Conservation (phyloP, 768 basidiomycete species). For the Trametes cingulata region DNA sequence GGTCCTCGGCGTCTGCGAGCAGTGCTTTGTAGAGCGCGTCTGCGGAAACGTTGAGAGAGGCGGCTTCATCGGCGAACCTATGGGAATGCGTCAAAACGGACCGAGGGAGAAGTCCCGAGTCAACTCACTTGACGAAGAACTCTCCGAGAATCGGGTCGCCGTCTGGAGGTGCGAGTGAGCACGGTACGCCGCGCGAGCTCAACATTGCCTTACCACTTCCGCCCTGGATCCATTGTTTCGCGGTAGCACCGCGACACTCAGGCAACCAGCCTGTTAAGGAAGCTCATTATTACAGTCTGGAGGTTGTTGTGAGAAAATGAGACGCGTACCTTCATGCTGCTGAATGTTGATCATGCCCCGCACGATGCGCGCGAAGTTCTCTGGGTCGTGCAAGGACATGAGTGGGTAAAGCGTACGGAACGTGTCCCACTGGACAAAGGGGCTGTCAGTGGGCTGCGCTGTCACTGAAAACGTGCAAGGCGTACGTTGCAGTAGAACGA, state of each 20-base stretch:
- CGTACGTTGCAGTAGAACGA: conserved; percentile 67
- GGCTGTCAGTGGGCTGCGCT: too few species aligned
- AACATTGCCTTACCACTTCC: conserved; percentile 53
- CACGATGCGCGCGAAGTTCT: conserved; percentile 58
- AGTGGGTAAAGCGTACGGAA: conserved; percentile 63
- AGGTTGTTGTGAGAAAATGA: neutral
- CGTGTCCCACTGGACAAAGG: conserved; percentile 62
- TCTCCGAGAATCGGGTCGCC: conserved; percentile 67
- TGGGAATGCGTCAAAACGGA: conserved; percentile 20
- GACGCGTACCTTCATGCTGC: conserved; percentile 53
- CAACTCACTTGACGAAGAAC: conserved; percentile 60
- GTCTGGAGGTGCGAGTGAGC: conserved; percentile 37
- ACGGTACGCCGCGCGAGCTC: too few species aligned
- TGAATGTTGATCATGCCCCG: conserved; percentile 69
- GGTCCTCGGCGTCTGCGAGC: conserved; percentile 56
- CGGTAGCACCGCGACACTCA: conserved; percentile 60
- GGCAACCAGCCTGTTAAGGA: conserved; percentile 66
- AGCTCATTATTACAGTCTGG: neutral
- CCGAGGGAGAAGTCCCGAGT: too few species aligned
- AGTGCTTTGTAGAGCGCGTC: conserved; percentile 56
- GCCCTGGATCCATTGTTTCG: conserved; percentile 55
- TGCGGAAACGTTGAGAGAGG: conserved; percentile 47
- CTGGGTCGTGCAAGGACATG: conserved; percentile 64
- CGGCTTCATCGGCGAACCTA: conserved; percentile 51
- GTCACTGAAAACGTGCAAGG: neutral